Base-by-base conservation (phyloP, 2,329 filamentous ascomycete genomes). In the Macrophomina phaseolina region DNA sequence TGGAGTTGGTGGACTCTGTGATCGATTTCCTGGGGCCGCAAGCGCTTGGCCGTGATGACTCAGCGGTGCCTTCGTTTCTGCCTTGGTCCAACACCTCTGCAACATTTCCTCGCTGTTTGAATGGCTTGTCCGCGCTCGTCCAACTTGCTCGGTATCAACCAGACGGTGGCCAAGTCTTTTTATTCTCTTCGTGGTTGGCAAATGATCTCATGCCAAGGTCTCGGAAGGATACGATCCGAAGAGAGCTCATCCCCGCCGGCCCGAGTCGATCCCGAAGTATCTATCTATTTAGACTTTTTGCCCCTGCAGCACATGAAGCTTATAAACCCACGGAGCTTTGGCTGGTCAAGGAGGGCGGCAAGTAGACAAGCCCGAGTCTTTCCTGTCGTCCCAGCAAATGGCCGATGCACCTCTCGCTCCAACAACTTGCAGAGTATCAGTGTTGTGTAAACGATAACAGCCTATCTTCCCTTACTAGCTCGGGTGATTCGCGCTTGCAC, bases 11-110 rank as follows among this genome's bases (percentile, higher is more conserved):
- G 4, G 49, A 53, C 16, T 45, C 2, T 45, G 42, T 45, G 49
- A 16, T 53, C 28, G 30, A 5, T 12, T 34, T 7, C 53, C 38
- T 4, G 30, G 9, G 9, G 18, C 36, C 53, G 8, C 32, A 40
- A 38, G 23, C 23, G 51, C 51, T 53, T 53, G 30, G 51, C 51
- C 14, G 36, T 34, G 51, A 53, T 36, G 51, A 53, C 28, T 53
- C 28, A 36, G 28, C 51, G 12, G 7, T 30, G 14, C 5, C 51
- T 32, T 7, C 2, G 11, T 32, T 34, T 18, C 49, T 52, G 28
- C 28, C 12, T 32, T 12, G 12, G 11, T 12, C 49, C 12, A 52
- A 14, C 23, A 52, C 23, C 28, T 32, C 42, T 45, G 12, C 42
- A 9, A 45, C 42, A 16, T 14, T 14, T 49, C 28, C 46, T 49